Percentiles rank a stretch among this genome's conserved stretches.
Evolutionary conservation across 148 eudicot genomes (phyloP).

Genomic region (Vaccinium macrocarpon): DNA sequence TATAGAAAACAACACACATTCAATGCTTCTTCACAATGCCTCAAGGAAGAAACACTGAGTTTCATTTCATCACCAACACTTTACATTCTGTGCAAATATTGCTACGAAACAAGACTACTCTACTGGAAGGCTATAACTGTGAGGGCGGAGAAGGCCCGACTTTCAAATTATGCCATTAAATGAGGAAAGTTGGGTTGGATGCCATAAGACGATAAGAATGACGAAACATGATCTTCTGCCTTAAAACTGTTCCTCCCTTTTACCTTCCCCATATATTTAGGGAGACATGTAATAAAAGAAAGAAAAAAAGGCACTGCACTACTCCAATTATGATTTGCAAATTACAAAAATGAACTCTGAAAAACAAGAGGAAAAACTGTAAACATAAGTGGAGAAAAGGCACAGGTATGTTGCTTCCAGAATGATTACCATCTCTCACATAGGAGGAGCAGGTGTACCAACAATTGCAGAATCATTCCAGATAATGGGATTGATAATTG

Average conservation of each 20-base stretch:
- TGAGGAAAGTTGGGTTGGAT: background rate
- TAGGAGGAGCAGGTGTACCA: slow-evolving; percentile 14
- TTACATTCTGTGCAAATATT: background rate
- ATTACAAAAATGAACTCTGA: slow-evolving; percentile 35
- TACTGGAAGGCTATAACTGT: background rate
- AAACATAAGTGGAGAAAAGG: slow-evolving; percentile 67
- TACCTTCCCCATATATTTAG: slow-evolving; percentile 16
- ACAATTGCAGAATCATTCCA: slow-evolving; percentile 20
- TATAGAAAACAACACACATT: background rate
- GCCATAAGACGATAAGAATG: slow-evolving; percentile 8
- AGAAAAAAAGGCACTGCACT: slow-evolving; percentile 14
- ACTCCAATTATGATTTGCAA: slow-evolving; percentile 45
- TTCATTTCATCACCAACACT: background rate
- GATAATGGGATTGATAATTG: slow-evolving; percentile 24
- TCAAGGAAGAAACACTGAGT: background rate
- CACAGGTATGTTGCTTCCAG: slow-evolving; percentile 17
- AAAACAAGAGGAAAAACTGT: slow-evolving; percentile 42
- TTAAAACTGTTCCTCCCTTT: slow-evolving; percentile 4
- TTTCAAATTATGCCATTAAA: background rate
- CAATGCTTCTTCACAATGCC: background rate
- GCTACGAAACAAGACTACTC: background rate
- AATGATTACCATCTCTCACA: slow-evolving; percentile 7
- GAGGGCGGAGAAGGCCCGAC: background rate
- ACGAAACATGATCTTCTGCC: background rate
- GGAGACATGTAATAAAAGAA: background rate